phyloP scores from a whole-genome alignment of 208 protist species.

The Leishmania arabica region DNA sequence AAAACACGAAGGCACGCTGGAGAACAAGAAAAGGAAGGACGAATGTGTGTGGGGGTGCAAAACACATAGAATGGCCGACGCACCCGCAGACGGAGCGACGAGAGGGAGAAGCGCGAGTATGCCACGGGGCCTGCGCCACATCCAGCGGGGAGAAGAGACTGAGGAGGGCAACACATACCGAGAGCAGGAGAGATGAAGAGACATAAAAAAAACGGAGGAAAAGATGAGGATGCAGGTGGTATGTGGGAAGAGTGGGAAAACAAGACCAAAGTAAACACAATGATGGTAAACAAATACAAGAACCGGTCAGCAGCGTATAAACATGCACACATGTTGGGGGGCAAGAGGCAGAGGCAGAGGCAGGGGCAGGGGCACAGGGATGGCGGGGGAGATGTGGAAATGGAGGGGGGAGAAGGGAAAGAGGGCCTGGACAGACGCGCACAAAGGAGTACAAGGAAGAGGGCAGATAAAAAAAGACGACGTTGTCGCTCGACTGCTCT shows the following conservation, averaged over 20 bases:
- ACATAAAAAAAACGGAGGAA: not conserved
- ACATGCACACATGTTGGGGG: not conserved
- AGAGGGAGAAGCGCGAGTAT: no score
- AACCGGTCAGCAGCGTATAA: not conserved
- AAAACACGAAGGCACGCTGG: no score
- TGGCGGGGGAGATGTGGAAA: not conserved
- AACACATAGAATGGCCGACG: slow-evolving; percentile 4
- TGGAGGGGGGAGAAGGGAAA: not conserved
- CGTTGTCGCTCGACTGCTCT: not conserved
- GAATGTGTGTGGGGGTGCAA: not conserved
- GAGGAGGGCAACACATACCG: not conserved
- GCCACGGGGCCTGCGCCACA: not conserved
- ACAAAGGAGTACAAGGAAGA: not conserved
- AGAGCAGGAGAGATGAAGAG: not conserved
- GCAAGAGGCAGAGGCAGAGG: not conserved
- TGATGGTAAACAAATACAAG: not conserved
- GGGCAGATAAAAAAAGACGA: not conserved
- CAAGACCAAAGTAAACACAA: not conserved
- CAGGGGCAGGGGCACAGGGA: not conserved
- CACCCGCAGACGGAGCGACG: not conserved
- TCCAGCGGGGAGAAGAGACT: not conserved
- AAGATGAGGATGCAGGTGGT: not conserved
- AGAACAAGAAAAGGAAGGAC: not conserved
- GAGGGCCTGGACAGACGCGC: not conserved
- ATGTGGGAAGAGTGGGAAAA: not conserved